Base-by-base conservation (phyloP, 495 filamentous ascomycete genomes). In the Usnea hakonensis region DNA sequence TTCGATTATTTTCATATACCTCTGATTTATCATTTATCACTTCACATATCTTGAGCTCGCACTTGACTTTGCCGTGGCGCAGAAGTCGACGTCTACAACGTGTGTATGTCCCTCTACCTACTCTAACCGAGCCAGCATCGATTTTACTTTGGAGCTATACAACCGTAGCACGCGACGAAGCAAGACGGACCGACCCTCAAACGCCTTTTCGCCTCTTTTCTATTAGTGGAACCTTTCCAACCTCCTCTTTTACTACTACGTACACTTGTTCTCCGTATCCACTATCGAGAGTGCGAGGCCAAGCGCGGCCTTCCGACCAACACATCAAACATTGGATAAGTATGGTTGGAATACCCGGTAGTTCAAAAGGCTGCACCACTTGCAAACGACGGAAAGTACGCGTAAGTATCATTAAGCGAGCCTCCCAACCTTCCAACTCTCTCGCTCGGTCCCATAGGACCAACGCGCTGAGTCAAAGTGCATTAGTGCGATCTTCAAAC, bases 331-430 rank as follows among this genome's bases (percentile, higher is more conserved):
- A n/a, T n/a, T n/a, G n/a, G n/a, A n/a, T n/a, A n/a, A 46, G 32
- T 28, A 52, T 52, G 48, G 48, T 32, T 52, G 48, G 48, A 32
- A 32, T 52, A 14, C 48, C 48, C 26, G 48, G 48, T n/a, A 52
- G 10, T 52, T 52, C 48, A 26, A 52, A 52, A 52, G 48, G 48
- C 5, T 52, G 48, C 48, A 52, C 48, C 48, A 52, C 48, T 32
- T 52, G 48, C 28, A 52, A 4, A 52, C 16, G 28, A 19, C 48
- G 48, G 26, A 52, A 52, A 52, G 28, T 52, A 0, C 48, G 48
- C 48, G 48, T 52, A 52, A 52, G 48, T 16, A 32, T 19, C n/a
- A 21, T 30, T 28, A 52, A n/a, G n/a, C n/a, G n/a, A n/a, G n/a
- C n/a, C n/a, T 2, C 7, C 48, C 48, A 52, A 52, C 28, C 23